Conservation (phyloP, 495 filamentous ascomycete species). For the Talaromyces thailandensis region DNA sequence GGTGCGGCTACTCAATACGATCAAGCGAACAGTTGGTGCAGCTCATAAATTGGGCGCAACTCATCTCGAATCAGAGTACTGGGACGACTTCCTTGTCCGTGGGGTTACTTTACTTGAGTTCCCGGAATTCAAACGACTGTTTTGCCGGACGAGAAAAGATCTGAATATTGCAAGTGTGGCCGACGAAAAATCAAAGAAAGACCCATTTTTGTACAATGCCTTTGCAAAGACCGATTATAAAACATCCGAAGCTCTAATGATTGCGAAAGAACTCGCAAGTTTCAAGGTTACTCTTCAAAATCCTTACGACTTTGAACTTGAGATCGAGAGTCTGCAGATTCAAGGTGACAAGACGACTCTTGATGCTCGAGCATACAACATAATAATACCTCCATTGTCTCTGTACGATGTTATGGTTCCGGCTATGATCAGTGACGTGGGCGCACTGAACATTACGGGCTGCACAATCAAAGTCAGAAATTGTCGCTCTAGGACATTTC, state of each 20-base stretch:
- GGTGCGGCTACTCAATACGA: slow-evolving; percentile 66
- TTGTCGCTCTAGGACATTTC: slow-evolving; percentile 73
- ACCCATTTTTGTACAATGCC: slow-evolving; percentile 89
- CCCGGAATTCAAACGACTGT: slow-evolving; percentile 45
- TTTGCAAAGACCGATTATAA: slow-evolving; percentile 61
- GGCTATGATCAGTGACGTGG: slow-evolving; percentile 57
- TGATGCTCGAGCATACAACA: slow-evolving; percentile 52
- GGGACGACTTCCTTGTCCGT: slow-evolving; percentile 90
- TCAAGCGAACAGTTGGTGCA: slow-evolving; percentile 70
- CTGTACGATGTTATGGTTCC: slow-evolving; percentile 67
- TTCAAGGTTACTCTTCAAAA: slow-evolving; percentile 86
- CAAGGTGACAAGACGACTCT: slow-evolving; percentile 64
- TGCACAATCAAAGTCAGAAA: slow-evolving; percentile 72
- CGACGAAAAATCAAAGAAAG: slow-evolving; percentile 45
- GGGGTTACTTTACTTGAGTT: slow-evolving; percentile 60
- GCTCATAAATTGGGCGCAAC: slow-evolving; percentile 63
- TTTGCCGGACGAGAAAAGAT: slow-evolving; percentile 62
- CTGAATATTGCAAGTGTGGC: slow-evolving; percentile 52
- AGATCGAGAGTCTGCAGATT: slow-evolving; percentile 73
- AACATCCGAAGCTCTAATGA: slow-evolving; percentile 55
- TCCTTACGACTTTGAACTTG: slow-evolving; percentile 84
- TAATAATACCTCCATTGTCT: slow-evolving; percentile 67
- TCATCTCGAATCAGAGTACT: slow-evolving; percentile 72
- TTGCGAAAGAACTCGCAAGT: slow-evolving; percentile 64
- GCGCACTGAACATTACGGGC: slow-evolving; percentile 63